phyloP scores from a whole-genome alignment of 805 yeast species.

The Wickerhamiella cacticola region DNA sequence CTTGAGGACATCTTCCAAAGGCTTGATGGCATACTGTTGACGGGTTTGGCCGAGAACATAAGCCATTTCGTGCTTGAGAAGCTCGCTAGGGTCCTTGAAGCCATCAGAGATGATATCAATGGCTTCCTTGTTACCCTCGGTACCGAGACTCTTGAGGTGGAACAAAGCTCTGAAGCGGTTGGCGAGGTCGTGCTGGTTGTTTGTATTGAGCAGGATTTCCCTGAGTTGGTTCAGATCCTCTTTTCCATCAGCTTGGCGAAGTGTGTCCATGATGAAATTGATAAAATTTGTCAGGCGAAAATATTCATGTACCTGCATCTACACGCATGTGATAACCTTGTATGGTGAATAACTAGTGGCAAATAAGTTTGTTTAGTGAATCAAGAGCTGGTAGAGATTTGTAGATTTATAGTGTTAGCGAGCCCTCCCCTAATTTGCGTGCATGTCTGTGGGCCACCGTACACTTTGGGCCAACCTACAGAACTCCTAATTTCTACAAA shows the following conservation, averaged over 20 bases:
- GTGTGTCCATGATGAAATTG: conserved; percentile 19
- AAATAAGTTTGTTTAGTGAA: too few species aligned
- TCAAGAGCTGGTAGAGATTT: too few species aligned
- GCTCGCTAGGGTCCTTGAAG: conserved; percentile 70
- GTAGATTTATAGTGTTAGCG: too few species aligned
- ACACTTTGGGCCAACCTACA: too few species aligned
- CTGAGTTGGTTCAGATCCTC: conserved; percentile 21
- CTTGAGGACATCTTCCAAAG: conserved; percentile 56
- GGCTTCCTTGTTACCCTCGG: conserved; percentile 54
- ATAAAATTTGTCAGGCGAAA: conserved; percentile 1
- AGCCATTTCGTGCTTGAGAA: conserved; percentile 94
- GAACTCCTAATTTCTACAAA: too few species aligned
- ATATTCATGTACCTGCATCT: not conserved
- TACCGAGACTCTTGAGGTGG: conserved; percentile 76
- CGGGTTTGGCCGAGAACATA: conserved; percentile 94
- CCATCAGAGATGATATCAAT: conserved; percentile 76
- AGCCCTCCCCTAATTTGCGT: too few species aligned
- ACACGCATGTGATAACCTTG: too few species aligned
- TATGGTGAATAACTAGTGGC: too few species aligned
- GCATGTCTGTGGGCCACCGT: too few species aligned
- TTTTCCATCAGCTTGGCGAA: conserved; percentile 23
- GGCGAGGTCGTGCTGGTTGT: conserved; percentile 63
- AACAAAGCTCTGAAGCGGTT: conserved; percentile 88
- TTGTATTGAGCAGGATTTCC: conserved; percentile 24
- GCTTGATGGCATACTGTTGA: conserved; percentile 64